A percentile compares a stretch with the other conserved stretches of the same genome.
These are phyloP conservation scores for Pythium volutum DNA, from an alignment of 352 stramenopile genomes.

Conservation along the genomic window DNA sequence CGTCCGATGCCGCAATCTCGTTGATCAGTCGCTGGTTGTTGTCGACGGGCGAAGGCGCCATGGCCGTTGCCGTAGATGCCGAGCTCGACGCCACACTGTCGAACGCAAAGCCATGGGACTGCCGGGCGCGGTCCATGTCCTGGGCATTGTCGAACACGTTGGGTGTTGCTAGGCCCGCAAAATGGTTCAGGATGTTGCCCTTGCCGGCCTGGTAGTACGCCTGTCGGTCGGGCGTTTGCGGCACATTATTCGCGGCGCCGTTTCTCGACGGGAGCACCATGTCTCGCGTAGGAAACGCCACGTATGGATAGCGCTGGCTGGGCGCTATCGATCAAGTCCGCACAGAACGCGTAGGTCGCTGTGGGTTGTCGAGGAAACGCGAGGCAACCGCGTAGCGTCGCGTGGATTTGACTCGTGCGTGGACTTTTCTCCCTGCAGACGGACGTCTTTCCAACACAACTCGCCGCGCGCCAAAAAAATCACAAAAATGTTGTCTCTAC, in stretches of 20 bases:
- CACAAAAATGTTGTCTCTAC: slow-evolving; percentile 13
- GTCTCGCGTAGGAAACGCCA: slow-evolving; percentile 3
- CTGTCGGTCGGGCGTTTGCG: slow-evolving; percentile 22
- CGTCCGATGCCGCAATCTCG: slow-evolving; percentile 14
- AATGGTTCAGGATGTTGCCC: slow-evolving; percentile 60
- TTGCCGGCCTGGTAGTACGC: slow-evolving; percentile 50
- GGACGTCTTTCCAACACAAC: slow-evolving; percentile 6
- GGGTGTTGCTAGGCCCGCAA: slow-evolving; percentile 48
- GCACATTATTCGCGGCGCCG: slow-evolving; percentile 1
- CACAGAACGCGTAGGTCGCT: background rate
- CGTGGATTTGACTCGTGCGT: background rate
- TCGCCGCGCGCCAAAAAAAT: slow-evolving; percentile 22
- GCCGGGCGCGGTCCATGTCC: background rate
- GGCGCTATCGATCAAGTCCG: background rate
- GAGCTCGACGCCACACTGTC: slow-evolving; percentile 4
- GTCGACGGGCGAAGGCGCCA: slow-evolving; percentile 16
- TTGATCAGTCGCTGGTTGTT: slow-evolving; percentile 18
- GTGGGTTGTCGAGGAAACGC: background rate
- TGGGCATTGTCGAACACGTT: slow-evolving; percentile 14
- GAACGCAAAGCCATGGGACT: background rate
- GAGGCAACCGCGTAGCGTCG: background rate
- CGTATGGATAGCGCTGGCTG: background rate
- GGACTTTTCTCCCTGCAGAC: background rate
- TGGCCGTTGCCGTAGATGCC: slow-evolving; percentile 18
- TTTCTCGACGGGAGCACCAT: slow-evolving; percentile 26